These are phyloP conservation scores for Lactarius sp. DNA, from an alignment of 768 basidiomycete species.

Conservation along the genomic window DNA sequence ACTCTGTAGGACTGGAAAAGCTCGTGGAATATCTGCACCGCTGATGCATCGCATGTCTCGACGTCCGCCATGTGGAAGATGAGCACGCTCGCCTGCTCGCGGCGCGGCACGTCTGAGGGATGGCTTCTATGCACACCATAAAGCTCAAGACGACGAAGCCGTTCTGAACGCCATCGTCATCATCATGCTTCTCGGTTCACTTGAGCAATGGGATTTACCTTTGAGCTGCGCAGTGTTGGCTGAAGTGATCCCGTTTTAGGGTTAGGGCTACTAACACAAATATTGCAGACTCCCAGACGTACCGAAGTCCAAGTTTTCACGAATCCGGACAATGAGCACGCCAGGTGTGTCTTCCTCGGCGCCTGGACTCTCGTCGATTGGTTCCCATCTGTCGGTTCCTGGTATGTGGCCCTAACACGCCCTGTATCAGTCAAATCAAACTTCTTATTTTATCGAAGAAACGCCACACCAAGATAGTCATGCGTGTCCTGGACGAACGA, in stretches of 20 bases:
- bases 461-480: slow-evolving; percentile 76
- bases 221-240: slow-evolving; percentile 96
- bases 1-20: slow-evolving; percentile 75
- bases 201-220: slow-evolving; percentile 39
- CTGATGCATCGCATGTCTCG: slow-evolving; percentile 88
- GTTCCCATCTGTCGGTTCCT: slow-evolving; percentile 85
- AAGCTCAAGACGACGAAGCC: slow-evolving; percentile 77
- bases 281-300: slow-evolving; percentile 27
- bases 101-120: slow-evolving; percentile 81
- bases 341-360: slow-evolving; percentile 77
- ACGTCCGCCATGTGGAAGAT: slow-evolving; percentile 96
- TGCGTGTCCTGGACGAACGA: slow-evolving; percentile 81
- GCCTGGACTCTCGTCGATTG: slow-evolving; percentile 83
- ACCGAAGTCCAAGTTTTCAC: slow-evolving; percentile 92
- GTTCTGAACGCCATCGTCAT: slow-evolving; percentile 42
- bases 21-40: slow-evolving; percentile 80
- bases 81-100: slow-evolving; percentile 67
- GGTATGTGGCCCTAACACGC: slow-evolving; percentile 70
- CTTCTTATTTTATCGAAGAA: neutral
- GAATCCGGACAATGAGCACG: slow-evolving; percentile 79
- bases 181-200: neutral
- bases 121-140: slow-evolving; percentile 79
- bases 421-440: neutral
- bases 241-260: slow-evolving; percentile 30
- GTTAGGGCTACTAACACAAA: neutral